Conservation (phyloP, 331 rosid genomes). For the Stylosanthes scabra region DNA sequence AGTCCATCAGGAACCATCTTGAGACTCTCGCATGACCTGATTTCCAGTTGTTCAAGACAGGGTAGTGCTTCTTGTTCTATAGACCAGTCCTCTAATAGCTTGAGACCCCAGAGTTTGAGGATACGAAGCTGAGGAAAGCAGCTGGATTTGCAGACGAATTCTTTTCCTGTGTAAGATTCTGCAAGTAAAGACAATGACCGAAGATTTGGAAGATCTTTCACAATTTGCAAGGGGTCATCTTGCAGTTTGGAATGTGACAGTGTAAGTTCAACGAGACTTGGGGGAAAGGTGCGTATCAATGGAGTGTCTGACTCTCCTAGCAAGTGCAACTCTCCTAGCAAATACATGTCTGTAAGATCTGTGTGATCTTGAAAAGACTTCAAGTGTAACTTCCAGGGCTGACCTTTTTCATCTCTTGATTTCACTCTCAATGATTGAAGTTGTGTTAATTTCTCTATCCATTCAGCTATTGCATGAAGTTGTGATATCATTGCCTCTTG, state of each 20-base stretch:
- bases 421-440: slow-evolving; percentile 36
- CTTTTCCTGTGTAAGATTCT: not conserved
- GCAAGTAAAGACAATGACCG: not conserved
- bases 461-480: slow-evolving; percentile 30
- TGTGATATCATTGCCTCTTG: slow-evolving; percentile 16
- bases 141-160: not conserved
- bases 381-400: slow-evolving; percentile 29
- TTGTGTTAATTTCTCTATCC: slow-evolving; percentile 6
- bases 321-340: slow-evolving; percentile 37
- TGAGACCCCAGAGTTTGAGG: slow-evolving; percentile 8
- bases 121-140: slow-evolving; percentile 20
- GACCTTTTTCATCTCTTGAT: slow-evolving; percentile 34
- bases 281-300: slow-evolving; percentile 12
- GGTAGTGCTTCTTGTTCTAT: slow-evolving; percentile 13
- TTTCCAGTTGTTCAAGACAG: slow-evolving; percentile 6
- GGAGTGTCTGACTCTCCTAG: slow-evolving; percentile 18
- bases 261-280: slow-evolving; percentile 32
- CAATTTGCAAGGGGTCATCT: slow-evolving; percentile 29
- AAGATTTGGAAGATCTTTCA: slow-evolving; percentile 28
- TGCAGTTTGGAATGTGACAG: slow-evolving; percentile 34
- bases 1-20: slow-evolving; percentile 27
- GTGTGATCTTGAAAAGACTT: slow-evolving; percentile 1
- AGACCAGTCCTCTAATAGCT: not conserved
- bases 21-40: slow-evolving; percentile 5
- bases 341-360: slow-evolving; percentile 30